Conservation (phyloP, 2,329 filamentous ascomycete genomes). For the Calycina herbarum region DNA sequence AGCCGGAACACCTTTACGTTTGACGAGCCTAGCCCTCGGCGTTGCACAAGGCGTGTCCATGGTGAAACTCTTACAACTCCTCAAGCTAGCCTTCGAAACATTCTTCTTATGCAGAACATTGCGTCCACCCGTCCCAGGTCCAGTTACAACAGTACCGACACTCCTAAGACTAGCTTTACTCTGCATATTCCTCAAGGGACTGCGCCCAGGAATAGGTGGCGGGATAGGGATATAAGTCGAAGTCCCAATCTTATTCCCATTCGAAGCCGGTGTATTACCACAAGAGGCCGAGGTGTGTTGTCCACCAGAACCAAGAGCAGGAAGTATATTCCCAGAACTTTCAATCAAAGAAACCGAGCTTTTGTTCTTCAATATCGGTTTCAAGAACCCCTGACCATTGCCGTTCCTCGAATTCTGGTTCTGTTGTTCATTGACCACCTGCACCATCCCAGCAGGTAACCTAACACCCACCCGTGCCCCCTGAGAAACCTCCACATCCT, state of each 20-base stretch:
- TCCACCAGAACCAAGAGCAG: not conserved
- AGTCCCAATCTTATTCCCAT: too few relatives aligned
- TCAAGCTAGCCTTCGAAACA: constrained; percentile 28
- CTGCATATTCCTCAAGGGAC: constrained; percentile 25
- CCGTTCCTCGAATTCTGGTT: not conserved
- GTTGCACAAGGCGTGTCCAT: constrained; percentile 24
- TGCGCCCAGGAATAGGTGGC: constrained; percentile 26
- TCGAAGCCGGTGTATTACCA: not conserved
- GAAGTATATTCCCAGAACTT: not conserved
- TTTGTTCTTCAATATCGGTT: constrained; percentile 34
- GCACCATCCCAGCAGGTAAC: constrained; percentile 29
- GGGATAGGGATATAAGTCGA: constrained; percentile 25
- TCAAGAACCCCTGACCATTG: constrained; percentile 15
- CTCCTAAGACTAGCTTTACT: constrained; percentile 29
- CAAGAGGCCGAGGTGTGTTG: not conserved
- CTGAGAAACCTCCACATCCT: constrained; percentile 31
- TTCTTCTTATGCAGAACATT: constrained; percentile 32
- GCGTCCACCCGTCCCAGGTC: constrained; percentile 7
- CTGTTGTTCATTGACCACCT: constrained; percentile 17
- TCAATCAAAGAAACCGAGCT: constrained; percentile 29
- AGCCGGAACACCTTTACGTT: constrained; percentile 23
- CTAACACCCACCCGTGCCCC: constrained; percentile 19
- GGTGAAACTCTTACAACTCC: constrained; percentile 28
- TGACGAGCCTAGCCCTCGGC: constrained; percentile 29
- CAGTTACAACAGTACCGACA: constrained; percentile 17